Base-by-base conservation (phyloP, 257 asterid genomes). In the Cynanchum wilfordii region DNA sequence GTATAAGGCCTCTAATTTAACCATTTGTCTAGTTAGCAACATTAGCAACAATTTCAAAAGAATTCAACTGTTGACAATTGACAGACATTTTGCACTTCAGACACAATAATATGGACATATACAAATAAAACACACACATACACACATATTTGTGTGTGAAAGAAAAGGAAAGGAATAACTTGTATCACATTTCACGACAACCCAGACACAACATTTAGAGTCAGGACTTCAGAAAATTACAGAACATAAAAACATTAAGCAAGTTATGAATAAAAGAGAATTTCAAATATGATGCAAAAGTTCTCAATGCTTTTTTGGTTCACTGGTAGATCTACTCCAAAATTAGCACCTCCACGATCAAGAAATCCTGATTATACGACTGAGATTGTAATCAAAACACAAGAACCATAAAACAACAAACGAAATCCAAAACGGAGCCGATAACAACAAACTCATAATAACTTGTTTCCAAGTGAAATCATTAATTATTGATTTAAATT, bases 141-240 rank as follows among this genome's bases (percentile, higher is more conserved):
- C 10, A 42, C 47, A 42, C 10, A 42, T 5, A 40, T 40, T 5
- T 40, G 10, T 7, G 10, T 40, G 10, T 40, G 3, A 3, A 49
- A 5, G 33, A 27, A 27, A 45, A 30, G 17, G 52, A 29, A 29
- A 69, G 52, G n/a, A 60, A 42, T 2, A 47, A 60, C 50, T 24
- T 60, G 44, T 5, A 60, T 3, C 40, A 60, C 44, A 25, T 29
- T 29, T 10, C 10, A 10, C 17, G 33, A 17, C 42, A 2, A 69
- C 40, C 2, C 60, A 17, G 30, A 51, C n/a, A 69, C 17, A 27
- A 29, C 36, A 52, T 17, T 30, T 19, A 73, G 47, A 50, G 40
- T 8, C 30, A 11, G 10, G 50, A 33, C 29, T 63, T 50, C 49
- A 42, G 7, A 47, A 73, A 73, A 60, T 71, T 56, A 71, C 58